phyloP scores from a whole-genome alignment of 768 basidiomycete species.

The Kwoniella pini region DNA sequence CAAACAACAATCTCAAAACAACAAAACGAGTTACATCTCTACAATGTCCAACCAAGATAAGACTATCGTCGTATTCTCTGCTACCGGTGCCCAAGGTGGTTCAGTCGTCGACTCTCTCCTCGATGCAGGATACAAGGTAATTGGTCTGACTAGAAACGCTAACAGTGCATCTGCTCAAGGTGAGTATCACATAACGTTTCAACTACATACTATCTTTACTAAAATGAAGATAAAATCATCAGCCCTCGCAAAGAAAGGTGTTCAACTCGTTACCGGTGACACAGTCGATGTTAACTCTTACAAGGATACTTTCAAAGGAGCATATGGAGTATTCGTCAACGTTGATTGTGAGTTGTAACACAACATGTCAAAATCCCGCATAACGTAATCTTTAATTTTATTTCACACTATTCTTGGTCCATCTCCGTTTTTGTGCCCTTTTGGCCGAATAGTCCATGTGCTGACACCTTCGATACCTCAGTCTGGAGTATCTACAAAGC shows the following conservation, averaged over 20 bases:
- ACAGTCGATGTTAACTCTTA: slow-evolving; percentile 1
- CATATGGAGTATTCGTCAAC: slow-evolving; percentile 9
- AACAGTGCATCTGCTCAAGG: background rate
- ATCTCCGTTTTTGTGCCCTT: no score
- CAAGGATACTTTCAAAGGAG: background rate
- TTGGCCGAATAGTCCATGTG: no score
- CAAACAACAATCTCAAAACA: background rate
- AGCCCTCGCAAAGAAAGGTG: slow-evolving; percentile 6
- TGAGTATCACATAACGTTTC: background rate
- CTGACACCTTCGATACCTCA: background rate
- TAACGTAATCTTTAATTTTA: no score
- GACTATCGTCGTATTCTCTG: slow-evolving; percentile 30
- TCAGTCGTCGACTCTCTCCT: slow-evolving; percentile 4
- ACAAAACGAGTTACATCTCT: background rate
- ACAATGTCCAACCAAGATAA: slow-evolving; percentile 14
- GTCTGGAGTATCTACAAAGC: slow-evolving; percentile 5
- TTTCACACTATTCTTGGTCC: no score
- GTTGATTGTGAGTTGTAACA: slow-evolving; percentile 10
- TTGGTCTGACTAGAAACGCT: slow-evolving; percentile 4
- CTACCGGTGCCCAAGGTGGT: slow-evolving; percentile 29
- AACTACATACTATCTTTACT: background rate
- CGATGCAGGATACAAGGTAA: slow-evolving; percentile 2
- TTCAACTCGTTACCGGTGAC: background rate
- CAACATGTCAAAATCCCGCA: no score
- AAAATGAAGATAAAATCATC: background rate